Base-by-base conservation (phyloP, 257 asterid genomes). In the Leonotis leonurus region DNA sequence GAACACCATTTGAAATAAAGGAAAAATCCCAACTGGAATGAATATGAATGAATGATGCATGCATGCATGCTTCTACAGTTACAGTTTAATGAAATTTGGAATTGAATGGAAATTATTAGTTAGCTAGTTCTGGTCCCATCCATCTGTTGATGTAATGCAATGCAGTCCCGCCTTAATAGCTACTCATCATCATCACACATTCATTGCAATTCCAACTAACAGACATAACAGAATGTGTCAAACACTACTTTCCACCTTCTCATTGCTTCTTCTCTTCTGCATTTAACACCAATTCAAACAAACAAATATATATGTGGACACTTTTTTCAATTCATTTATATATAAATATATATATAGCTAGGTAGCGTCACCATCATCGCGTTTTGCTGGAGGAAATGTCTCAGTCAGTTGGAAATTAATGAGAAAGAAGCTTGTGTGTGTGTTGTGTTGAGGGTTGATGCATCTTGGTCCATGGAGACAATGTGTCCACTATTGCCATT, bases 361-460 rank as follows among this genome's bases (percentile, higher is more conserved):
- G 56, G 37, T 39, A 52, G 33, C 11, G 89, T 84, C 87, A 51
- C 52, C 13, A 67, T 86, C 97, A 71, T 71, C 37, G 76, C 89
- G 73, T 79, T 89, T 77, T 89, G 95, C 82, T 81, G 70, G 70
- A 77, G 76, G 89, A 78, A 13, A 26, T 57, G 95, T 90, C 93
- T 43, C 80, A 64, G 52, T 85, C 95, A 26, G 39, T 49, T 67
- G 62, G 43, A 21, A 29, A n/a, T 36, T 21, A 35, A 13, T 17
- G n/a, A 45, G 17, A 63, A 18, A 5, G 41, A 35, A 35, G 41
- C 13, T 40, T 10, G n/a, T 54, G 13, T 30, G 8, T 10, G 29
- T 22, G 3, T 56, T 10, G 39, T 52, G 58, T 13, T 27, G 26
- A 12, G 32, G 39, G 6, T 8, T 17, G 11, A 18, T 56, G 46